Evolutionary conservation across 345 rosid species (phyloP).

Genomic region (Leavenworthia alabamica): DNA sequence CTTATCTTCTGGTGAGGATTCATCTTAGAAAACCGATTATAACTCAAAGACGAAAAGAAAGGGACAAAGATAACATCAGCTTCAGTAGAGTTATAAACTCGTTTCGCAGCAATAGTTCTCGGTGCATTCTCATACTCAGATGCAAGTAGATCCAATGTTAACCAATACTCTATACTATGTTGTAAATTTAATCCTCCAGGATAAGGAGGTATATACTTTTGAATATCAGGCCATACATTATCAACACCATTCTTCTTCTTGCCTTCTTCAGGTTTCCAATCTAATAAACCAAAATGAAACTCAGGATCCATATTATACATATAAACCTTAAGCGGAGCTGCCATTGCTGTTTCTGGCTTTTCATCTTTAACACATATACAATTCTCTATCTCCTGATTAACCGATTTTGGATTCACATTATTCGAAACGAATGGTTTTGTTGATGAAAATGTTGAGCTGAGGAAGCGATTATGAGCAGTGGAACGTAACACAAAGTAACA

Average conservation of each 20-base stretch:
- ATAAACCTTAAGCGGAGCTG: slow-evolving; percentile 57
- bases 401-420: slow-evolving; percentile 11
- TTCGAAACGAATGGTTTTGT: slow-evolving; percentile 24
- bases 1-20: slow-evolving; percentile 63
- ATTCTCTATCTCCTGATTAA: not conserved
- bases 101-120: slow-evolving; percentile 42
- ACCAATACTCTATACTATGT: slow-evolving; percentile 95
- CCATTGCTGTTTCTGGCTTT: not conserved
- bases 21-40: slow-evolving; percentile 62
- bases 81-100: slow-evolving; percentile 71
- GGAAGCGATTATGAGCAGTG: slow-evolving; percentile 36
- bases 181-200: slow-evolving; percentile 96
- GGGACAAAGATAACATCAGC: slow-evolving; percentile 89
- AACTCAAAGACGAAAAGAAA: slow-evolving; percentile 81
- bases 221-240: slow-evolving; percentile 81
- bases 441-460: slow-evolving; percentile 31
- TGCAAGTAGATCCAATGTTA: slow-evolving; percentile 86
- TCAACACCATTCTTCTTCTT: not conserved
- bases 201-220: slow-evolving; percentile 45
- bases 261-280: slow-evolving; percentile 56
- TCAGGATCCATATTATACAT: slow-evolving; percentile 88
- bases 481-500: slow-evolving; percentile 73
- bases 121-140: slow-evolving; percentile 49
- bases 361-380: slow-evolving; percentile 16
- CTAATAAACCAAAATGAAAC: slow-evolving; percentile 83